Base-by-base conservation (phyloP, 768 basidiomycete species). In the Rhizopogon vesiculosus region DNA sequence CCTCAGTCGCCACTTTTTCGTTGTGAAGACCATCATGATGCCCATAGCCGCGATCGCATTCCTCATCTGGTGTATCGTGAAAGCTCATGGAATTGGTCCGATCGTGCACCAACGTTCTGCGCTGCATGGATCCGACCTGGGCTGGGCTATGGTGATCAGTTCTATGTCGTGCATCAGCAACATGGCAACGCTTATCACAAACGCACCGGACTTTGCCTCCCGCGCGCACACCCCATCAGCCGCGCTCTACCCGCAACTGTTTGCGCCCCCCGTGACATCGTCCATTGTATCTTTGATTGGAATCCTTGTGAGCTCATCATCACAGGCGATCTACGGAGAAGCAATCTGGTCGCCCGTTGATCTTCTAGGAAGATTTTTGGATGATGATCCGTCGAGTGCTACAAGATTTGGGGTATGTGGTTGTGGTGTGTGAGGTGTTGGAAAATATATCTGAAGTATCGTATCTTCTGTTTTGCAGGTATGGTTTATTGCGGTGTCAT, bases 301-400 rank as follows among this genome's bases (percentile, higher is more conserved):
- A 1, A 89, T 93, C 67, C 82, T 91, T 51, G 89, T 93, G 60
- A 84, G 85, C 53, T 91, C 89, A 1, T 86, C 87, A 18, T 87
- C 86, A 16, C 76, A 83, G 59, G 78, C 83, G 15, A 86, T 92
- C 59, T 92, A 87, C 62, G 88, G 86, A 19, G 84, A 85, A 60
- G 81, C 84, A 15, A 80, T 93, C 52, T 92, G 89, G 91, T 84
- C 83, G 2, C 88, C 89, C 3, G 79, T 92, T 61, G 84, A 87
- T 62, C 73, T 91, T 45, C 72, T 91, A 49, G 80, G 77, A 49
- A 80, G 71, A 62, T 89, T 90, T 70, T 73, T 91, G 57, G 86
- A 90, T 59, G 78, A 79, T 57, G 67, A 67, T 48, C 87, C 84
- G 9, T 84, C 82, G 16, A 66, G 74, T 52, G 81, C 84, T 29